These are phyloP conservation scores for Diplodia corticola DNA, from an alignment of 2,329 filamentous ascomycete species.

Conservation along the genomic window DNA sequence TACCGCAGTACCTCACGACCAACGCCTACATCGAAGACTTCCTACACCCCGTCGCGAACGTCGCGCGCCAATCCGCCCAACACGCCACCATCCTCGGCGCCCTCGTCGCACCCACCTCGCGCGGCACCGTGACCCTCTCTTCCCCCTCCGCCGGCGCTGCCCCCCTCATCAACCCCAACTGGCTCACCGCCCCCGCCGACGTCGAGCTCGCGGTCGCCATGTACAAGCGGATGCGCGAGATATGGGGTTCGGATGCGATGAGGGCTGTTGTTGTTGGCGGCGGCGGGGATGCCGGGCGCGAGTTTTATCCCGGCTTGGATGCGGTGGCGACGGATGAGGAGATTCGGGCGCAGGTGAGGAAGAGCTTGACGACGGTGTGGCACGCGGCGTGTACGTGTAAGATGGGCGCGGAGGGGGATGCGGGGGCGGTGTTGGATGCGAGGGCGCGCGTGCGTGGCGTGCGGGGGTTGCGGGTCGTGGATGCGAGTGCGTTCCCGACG, in stretches of 20 bases:
- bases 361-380: conserved; percentile 34
- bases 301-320: conserved; percentile 31
- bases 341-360: conserved; percentile 29
- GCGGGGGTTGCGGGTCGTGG: conserved; percentile 41
- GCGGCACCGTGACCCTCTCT: conserved; percentile 39
- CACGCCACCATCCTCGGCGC: conserved; percentile 37
- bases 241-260: conserved; percentile 31
- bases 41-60: conserved; percentile 26
- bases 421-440: conserved; percentile 40
- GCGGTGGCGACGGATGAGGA: conserved; percentile 31
- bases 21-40: conserved; percentile 28
- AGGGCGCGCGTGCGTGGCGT: conserved; percentile 41
- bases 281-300: too few species aligned
- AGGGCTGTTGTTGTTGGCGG: conserved; percentile 28
- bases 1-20: conserved; percentile 28
- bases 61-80: conserved; percentile 33
- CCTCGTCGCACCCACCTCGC: conserved; percentile 37
- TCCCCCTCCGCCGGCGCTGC: conserved; percentile 30
- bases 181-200: conserved; percentile 38
- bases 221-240: conserved; percentile 35
- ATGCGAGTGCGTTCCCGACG: conserved; percentile 36
- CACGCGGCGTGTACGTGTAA: conserved; percentile 41
- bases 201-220: conserved; percentile 34
- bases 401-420: conserved; percentile 40
- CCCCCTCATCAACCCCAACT: conserved; percentile 39